A percentile compares a stretch with the other conserved stretches of the same genome.
Evolutionary conservation across 2,329 filamentous ascomycete genomes (phyloP).

Genomic region (Fusarium goolgardi): DNA sequence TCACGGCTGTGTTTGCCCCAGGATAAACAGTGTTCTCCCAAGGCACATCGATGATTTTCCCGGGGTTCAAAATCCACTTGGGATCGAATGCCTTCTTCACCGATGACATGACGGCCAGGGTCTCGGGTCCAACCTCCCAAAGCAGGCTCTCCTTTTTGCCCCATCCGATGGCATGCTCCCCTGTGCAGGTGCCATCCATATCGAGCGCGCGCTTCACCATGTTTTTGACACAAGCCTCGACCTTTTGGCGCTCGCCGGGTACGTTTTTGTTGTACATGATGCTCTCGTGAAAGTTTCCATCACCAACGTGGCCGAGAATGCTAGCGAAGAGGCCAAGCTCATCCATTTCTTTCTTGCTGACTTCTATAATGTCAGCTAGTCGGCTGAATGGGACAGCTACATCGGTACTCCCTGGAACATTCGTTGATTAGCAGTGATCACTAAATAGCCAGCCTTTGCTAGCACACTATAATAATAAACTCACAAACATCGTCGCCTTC

Average conservation of each 20-base stretch:
- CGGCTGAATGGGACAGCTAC: slow-evolving; percentile 84
- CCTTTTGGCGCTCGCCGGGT: slow-evolving; percentile 76
- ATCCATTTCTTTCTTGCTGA: slow-evolving; percentile 90
- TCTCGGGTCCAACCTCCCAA: slow-evolving; percentile 83
- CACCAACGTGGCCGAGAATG: slow-evolving; percentile 89
- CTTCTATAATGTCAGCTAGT: slow-evolving; percentile 79
- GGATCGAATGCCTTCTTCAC: slow-evolving; percentile 88
- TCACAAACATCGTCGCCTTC: slow-evolving; percentile 75
- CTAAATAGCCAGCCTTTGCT: not conserved
- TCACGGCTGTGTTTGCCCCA: slow-evolving; percentile 39
- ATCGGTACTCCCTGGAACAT: slow-evolving; percentile 75
- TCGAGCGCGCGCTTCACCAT: slow-evolving; percentile 92
- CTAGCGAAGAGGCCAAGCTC: slow-evolving; percentile 87
- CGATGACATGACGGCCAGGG: slow-evolving; percentile 83
- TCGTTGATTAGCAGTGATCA: not conserved
- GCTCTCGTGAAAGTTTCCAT: slow-evolving; percentile 94
- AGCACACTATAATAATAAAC: not conserved
- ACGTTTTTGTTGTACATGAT: slow-evolving; percentile 86
- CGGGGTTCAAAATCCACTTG: slow-evolving; percentile 89
- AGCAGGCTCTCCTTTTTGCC: slow-evolving; percentile 85
- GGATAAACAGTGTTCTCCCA: slow-evolving; percentile 46
- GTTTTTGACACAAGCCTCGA: slow-evolving; percentile 84
- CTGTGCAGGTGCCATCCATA: slow-evolving; percentile 94
- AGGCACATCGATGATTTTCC: slow-evolving; percentile 86
- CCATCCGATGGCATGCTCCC: slow-evolving; percentile 87